A percentile compares a stretch with the other conserved stretches of the same genome.
These are phyloP conservation scores for Solanum medicagineum DNA, from an alignment of 257 asterid species.

Conservation along the genomic window DNA sequence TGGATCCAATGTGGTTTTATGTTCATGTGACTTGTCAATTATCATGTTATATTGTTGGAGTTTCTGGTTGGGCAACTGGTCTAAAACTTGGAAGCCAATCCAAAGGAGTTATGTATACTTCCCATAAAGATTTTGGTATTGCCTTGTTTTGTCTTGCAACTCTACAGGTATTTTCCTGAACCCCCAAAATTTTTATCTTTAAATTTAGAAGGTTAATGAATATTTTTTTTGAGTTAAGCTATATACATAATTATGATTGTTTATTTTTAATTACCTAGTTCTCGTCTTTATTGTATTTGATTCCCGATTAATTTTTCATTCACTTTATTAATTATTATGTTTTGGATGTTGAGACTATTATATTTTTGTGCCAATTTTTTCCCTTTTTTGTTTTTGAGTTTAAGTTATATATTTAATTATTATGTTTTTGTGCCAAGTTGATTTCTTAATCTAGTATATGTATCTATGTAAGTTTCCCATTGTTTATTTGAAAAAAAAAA, in stretches of 20 bases:
- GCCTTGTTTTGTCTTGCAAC: slow-evolving; percentile 62
- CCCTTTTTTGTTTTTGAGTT: no score
- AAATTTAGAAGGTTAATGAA: not conserved
- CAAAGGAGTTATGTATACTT: slow-evolving; percentile 22
- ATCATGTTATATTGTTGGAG: slow-evolving; percentile 63
- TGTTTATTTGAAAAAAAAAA: no score
- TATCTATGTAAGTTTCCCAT: no score
- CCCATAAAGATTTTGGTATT: slow-evolving; percentile 70
- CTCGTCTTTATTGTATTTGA: no score
- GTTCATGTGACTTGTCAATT: slow-evolving; percentile 59
- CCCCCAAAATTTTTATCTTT: not conserved
- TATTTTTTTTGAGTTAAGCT: not conserved
- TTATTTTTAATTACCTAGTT: no score
- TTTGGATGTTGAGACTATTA: no score
- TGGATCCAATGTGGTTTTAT: slow-evolving; percentile 85
- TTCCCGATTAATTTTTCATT: no score
- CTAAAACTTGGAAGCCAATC: slow-evolving; percentile 70
- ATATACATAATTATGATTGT: not conserved
- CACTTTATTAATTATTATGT: no score
- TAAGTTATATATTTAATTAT: no score
- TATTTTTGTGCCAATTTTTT: no score
- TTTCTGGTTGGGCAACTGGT: slow-evolving; percentile 89
- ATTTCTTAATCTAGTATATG: no score
- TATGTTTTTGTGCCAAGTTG: no score
- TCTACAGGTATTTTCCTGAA: slow-evolving; percentile 39